Conservation (phyloP, 257 asterid genomes). For the Schizonepeta tenuifolia region DNA sequence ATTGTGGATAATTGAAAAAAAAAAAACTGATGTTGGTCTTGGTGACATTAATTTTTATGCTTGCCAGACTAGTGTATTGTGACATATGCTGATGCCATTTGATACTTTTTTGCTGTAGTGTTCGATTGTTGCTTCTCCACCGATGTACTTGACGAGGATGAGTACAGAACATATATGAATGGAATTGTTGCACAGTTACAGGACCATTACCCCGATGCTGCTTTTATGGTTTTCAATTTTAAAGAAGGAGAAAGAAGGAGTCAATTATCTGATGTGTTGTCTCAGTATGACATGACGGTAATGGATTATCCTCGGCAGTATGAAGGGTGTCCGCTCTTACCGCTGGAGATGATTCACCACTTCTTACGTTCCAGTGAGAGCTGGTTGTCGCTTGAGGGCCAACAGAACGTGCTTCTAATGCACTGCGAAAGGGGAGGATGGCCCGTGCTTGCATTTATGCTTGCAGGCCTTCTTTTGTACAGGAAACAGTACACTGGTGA, state of each 20-base stretch:
- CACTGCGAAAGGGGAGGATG: constrained; percentile 99
- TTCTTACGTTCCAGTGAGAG: constrained; percentile 97
- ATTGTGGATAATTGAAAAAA: not conserved
- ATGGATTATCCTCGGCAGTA: constrained; percentile 98
- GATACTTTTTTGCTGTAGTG: constrained; percentile 56
- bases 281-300: constrained; percentile 97
- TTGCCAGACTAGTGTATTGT: constrained; percentile 18
- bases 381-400: constrained; percentile 98
- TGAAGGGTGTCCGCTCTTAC: constrained; percentile 89
- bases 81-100: constrained; percentile 30
- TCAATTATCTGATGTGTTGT: constrained; percentile 79
- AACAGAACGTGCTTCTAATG: constrained; percentile 94
- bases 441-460: constrained; percentile 98
- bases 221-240: constrained; percentile 97
- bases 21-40: not conserved
- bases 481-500: constrained; percentile 92
- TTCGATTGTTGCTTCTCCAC: constrained; percentile 99
- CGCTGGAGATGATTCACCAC: constrained; percentile 97
- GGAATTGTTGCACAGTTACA: constrained; percentile 98
- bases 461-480: constrained; percentile 96
- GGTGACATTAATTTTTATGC: not conserved
- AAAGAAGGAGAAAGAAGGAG: constrained; percentile 91
- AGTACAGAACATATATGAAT: constrained; percentile 81
- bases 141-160: constrained; percentile 88
- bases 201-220: constrained; percentile 96